A percentile compares a stretch with the other conserved stretches of the same genome.
Evolutionary conservation across 192 early-diverging fungal genomes (phyloP).

Genomic region (Coemansia sp.): DNA sequence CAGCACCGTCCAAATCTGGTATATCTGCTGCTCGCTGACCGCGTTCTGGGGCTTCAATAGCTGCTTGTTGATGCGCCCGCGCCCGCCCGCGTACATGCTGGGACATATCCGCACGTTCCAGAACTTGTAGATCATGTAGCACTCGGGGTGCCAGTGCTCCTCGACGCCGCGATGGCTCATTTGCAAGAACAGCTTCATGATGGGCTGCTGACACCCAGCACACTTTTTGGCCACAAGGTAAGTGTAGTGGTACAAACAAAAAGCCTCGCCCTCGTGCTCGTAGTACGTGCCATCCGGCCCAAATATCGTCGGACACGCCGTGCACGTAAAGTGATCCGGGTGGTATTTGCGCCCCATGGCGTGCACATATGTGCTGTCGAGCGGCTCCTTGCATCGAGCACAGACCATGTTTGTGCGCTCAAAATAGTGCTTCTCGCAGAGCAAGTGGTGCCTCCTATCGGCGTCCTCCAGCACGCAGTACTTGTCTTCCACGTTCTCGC

Average conservation of each 20-base stretch:
- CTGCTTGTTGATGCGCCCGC: slow-evolving; percentile 52
- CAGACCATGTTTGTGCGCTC: slow-evolving; percentile 52
- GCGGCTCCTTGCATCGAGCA: slow-evolving; percentile 77
- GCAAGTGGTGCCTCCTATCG: slow-evolving; percentile 35
- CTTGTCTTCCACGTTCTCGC: slow-evolving; percentile 37
- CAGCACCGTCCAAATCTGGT: slow-evolving; percentile 84
- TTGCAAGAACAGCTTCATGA: slow-evolving; percentile 96
- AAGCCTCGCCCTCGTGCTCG: slow-evolving; percentile 89
- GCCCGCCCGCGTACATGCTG: slow-evolving; percentile 45
- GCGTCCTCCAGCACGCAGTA: slow-evolving; percentile 38
- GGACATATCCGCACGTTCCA: slow-evolving; percentile 55
- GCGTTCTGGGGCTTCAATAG: slow-evolving; percentile 42
- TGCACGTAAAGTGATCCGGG: slow-evolving; percentile 96
- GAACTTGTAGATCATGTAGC: slow-evolving; percentile 99
- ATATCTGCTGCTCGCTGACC: slow-evolving; percentile 80
- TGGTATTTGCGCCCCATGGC: slow-evolving; percentile 94
- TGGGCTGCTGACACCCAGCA: slow-evolving; percentile 93
- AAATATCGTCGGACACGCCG: slow-evolving; percentile 87
- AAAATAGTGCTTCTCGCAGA: slow-evolving; percentile 46
- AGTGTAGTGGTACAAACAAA: slow-evolving; percentile 95
- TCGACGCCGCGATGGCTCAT: slow-evolving; percentile 70
- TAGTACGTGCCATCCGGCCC: slow-evolving; percentile 95
- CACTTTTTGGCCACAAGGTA: slow-evolving; percentile 86
- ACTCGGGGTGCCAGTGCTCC: slow-evolving; percentile 98
- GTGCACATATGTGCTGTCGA: slow-evolving; percentile 89